Evolutionary conservation across 208 protist genomes (phyloP).

Genomic region (Crithidia sp.): DNA sequence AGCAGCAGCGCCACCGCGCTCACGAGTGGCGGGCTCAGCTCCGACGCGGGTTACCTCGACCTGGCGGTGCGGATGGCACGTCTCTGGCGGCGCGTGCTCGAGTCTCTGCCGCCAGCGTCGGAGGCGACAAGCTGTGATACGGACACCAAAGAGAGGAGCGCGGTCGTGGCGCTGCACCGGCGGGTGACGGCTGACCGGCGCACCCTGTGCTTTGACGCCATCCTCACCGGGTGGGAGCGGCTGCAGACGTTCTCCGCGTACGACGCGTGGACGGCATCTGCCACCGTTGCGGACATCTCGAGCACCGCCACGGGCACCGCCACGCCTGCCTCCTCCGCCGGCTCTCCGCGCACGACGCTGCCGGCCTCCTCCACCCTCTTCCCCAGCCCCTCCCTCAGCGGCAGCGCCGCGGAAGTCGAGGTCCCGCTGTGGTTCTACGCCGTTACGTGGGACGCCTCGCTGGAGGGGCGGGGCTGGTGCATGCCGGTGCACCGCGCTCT

Average conservation of each 20-base stretch:
- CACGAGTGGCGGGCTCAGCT: not conserved
- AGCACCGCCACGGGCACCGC: not conserved
- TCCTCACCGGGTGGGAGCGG: slow-evolving; percentile 63
- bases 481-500: slow-evolving; percentile 42
- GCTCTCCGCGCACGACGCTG: slow-evolving; percentile 6
- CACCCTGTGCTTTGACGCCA: slow-evolving; percentile 71
- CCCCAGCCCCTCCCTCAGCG: not conserved
- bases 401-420: slow-evolving; percentile 5
- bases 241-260: slow-evolving; percentile 47
- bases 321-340: slow-evolving; percentile 2
- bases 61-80: slow-evolving; percentile 54
- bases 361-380: not conserved
- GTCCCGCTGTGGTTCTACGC: slow-evolving; percentile 70
- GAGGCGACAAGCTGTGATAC: not conserved
- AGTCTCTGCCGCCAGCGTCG: not conserved
- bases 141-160: too few relatives aligned
- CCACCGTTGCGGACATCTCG: not conserved
- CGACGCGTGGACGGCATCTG: not conserved
- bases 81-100: slow-evolving; percentile 52
- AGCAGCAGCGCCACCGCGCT: slow-evolving; percentile 11
- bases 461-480: slow-evolving; percentile 55
- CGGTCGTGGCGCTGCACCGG: slow-evolving; percentile 39
- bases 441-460: slow-evolving; percentile 45
- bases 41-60: slow-evolving; percentile 23
- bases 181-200: slow-evolving; percentile 33